Conservation (phyloP, 2,329 filamentous ascomycete genomes). For the Scytalidium lignicola region DNA sequence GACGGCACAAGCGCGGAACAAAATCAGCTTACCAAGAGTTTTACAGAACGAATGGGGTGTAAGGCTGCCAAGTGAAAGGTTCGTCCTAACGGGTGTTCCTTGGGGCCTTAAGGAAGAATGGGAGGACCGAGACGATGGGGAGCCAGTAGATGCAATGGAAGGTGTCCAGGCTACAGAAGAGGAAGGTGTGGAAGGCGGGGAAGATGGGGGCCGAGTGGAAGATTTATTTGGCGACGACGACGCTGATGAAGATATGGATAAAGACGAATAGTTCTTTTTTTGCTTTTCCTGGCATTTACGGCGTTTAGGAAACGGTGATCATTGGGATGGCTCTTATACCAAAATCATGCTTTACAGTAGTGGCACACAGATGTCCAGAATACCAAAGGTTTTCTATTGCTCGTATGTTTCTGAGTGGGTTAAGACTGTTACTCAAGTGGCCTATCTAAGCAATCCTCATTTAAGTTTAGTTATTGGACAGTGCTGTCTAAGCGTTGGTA, state of each 20-base stretch:
- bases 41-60: conserved; percentile 63
- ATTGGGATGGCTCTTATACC: neutral
- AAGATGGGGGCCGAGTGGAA: conserved; percentile 32
- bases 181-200: conserved; percentile 33
- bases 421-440: too few relatives aligned
- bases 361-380: neutral
- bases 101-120: conserved; percentile 60
- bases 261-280: conserved; percentile 28
- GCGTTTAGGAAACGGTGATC: conserved; percentile 8
- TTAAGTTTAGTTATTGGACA: too few relatives aligned
- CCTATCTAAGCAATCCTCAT: too few relatives aligned
- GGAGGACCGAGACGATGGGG: conserved; percentile 43
- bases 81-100: conserved; percentile 59
- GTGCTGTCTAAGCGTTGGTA: too few relatives aligned
- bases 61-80: conserved; percentile 61
- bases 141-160: conserved; percentile 35
- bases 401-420: too few relatives aligned
- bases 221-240: conserved; percentile 33
- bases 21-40: conserved; percentile 58
- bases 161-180: conserved; percentile 32
- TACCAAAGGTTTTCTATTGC: too few relatives aligned
- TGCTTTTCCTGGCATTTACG: conserved; percentile 4
- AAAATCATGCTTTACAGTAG: neutral
- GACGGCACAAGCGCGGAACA: conserved; percentile 67
- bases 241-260: conserved; percentile 36